Evolutionary conservation across 225 moss, liverwort and hornwort genomes (phyloP).

Genomic region (Marchantia paleacea): DNA sequence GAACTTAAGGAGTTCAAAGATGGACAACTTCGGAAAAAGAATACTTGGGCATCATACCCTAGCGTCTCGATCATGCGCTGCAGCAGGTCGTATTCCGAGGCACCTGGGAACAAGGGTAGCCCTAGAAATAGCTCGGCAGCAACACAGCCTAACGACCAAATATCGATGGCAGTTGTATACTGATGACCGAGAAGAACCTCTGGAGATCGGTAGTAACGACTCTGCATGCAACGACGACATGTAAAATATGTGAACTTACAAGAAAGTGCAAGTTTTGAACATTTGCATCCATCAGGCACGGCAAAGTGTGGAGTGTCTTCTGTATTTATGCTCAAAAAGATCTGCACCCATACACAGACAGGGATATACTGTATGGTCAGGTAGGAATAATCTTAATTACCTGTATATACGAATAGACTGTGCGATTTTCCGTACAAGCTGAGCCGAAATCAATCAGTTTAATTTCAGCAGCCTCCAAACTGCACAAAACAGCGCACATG

Average conservation of each 20-base stretch:
- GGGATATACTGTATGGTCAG: neutral
- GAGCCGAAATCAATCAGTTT: slow-evolving; percentile 94
- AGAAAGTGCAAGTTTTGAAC: neutral
- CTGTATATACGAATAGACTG: slow-evolving; percentile 86
- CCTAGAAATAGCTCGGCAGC: slow-evolving; percentile 92
- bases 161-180: slow-evolving; percentile 76
- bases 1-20: neutral
- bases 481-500: slow-evolving; percentile 2
- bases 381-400: slow-evolving; percentile 23
- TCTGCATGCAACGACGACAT: slow-evolving; percentile 45
- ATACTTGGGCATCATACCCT: slow-evolving; percentile 46
- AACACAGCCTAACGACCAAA: slow-evolving; percentile 94
- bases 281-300: too few species aligned
- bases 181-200: slow-evolving; percentile 80
- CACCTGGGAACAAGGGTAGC: slow-evolving; percentile 83
- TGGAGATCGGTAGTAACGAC: slow-evolving; percentile 89
- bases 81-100: slow-evolving; percentile 71
- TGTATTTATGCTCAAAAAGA: too few species aligned
- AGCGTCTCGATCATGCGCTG: slow-evolving; percentile 75
- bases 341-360: too few species aligned
- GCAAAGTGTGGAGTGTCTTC: too few species aligned
- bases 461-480: slow-evolving; percentile 54
- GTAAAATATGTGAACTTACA: neutral
- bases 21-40: neutral
- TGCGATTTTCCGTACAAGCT: slow-evolving; percentile 78